These are phyloP conservation scores for Dovyalis caffra DNA, from an alignment of 345 rosid species.

Conservation along the genomic window DNA sequence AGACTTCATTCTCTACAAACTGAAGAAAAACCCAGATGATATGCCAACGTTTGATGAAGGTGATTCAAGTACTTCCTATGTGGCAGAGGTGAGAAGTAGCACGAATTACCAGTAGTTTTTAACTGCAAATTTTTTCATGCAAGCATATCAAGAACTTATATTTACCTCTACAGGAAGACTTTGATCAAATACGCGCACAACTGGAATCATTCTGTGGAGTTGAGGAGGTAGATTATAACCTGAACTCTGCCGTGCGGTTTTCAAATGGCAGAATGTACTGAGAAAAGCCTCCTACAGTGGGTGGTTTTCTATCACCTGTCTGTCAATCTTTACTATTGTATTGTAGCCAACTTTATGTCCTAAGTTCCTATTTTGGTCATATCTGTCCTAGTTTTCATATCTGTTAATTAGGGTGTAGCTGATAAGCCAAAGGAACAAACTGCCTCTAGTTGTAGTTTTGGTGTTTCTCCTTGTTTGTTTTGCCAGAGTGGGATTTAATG, in stretches of 20 bases:
- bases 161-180: background rate
- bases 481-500: too few species aligned
- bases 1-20: background rate
- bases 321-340: background rate
- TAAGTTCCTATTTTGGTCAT: background rate
- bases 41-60: background rate
- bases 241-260: background rate
- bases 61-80: background rate
- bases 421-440: background rate
- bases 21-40: background rate
- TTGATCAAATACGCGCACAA: too few species aligned
- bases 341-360: background rate
- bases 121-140: background rate
- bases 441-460: background rate
- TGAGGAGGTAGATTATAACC: background rate
- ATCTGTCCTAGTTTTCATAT: background rate
- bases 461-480: background rate
- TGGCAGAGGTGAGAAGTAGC: background rate
- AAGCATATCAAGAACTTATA: background rate
- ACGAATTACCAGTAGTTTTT: background rate
- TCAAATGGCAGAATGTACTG: background rate
- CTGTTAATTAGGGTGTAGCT: background rate
- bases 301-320: background rate
- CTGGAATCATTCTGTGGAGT: background rate
- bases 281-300: background rate